A percentile compares a stretch with the other conserved stretches of the same genome.
These are phyloP conservation scores for Suhomyces tanzawaensis DNA, from an alignment of 805 yeast species.

Conservation along the genomic window DNA sequence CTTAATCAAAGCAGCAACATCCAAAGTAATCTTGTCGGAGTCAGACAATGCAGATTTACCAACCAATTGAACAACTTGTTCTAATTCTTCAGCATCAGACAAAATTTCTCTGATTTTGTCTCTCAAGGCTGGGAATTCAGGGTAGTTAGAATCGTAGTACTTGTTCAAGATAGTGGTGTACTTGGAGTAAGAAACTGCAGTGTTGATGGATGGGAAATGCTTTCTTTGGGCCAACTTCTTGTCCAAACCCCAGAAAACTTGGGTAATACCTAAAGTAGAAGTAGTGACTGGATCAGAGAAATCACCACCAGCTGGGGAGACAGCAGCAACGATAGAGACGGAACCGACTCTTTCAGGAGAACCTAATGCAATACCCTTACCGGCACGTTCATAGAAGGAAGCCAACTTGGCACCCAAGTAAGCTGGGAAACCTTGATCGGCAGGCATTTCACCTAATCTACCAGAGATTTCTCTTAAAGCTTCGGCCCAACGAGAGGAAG, in stretches of 20 bases:
- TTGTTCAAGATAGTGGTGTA: conserved; percentile 84
- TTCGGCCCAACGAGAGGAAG: conserved; percentile 99
- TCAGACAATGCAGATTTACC: conserved; percentile 98
- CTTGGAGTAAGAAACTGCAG: conserved; percentile 94
- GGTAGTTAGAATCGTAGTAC: conserved; percentile 80
- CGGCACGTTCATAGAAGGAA: conserved; percentile 99
- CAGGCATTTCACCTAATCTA: conserved; percentile 99
- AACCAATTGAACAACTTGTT: conserved; percentile 98
- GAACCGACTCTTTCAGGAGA: conserved; percentile 96
- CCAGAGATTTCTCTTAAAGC: conserved; percentile 99
- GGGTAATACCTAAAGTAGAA: conserved; percentile 98
- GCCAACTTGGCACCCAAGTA: conserved; percentile 98
- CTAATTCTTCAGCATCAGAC: conserved; percentile 96
- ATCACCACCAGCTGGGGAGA: conserved; percentile 99
- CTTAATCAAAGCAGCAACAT: conserved; percentile 85
- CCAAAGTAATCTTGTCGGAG: conserved; percentile 93
- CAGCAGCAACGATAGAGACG: conserved; percentile 99
- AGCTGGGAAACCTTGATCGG: conserved; percentile 99
- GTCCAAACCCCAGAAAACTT: conserved; percentile 99
- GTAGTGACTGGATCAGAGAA: conserved; percentile 99
- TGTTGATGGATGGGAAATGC: conserved; percentile 98
- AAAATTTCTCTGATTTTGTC: conserved; percentile 90
- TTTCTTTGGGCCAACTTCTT: conserved; percentile 99
- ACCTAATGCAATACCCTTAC: conserved; percentile 92
- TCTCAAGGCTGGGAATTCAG: conserved; percentile 89